Conservation (phyloP, 2,329 filamentous ascomycete species). For the Sporothrix brunneoviolacea region DNA sequence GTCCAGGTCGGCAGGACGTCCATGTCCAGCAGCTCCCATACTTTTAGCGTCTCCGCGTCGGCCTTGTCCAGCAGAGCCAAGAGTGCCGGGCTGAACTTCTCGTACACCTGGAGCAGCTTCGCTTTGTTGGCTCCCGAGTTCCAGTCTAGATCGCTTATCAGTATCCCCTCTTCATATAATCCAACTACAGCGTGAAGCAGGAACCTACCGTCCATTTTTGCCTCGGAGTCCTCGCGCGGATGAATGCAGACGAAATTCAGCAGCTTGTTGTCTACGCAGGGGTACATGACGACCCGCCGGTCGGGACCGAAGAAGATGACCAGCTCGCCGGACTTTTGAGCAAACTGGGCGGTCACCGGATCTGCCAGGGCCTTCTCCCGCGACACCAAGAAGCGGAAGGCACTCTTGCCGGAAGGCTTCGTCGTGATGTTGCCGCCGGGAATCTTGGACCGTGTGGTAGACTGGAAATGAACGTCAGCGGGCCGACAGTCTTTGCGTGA, state of each 20-base stretch:
- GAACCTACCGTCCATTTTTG: conserved; percentile 17
- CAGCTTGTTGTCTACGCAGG: conserved; percentile 35
- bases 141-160: no score
- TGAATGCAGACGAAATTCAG: conserved; percentile 49
- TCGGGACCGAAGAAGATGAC: conserved; percentile 36
- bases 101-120: conserved; percentile 32
- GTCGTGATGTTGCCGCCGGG: conserved; percentile 14
- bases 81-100: conserved; percentile 37
- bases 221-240: conserved; percentile 35
- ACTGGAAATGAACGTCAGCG: conserved; percentile 13
- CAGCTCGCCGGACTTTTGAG: conserved; percentile 25
- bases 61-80: conserved; percentile 35
- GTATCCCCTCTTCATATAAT: no score
- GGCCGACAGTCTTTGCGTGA: no score
- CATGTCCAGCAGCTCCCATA: conserved; percentile 59
- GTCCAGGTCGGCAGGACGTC: conserved; percentile 49
- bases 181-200: no score
- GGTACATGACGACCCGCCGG: conserved; percentile 41
- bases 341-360: conserved; percentile 28
- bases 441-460: conserved; percentile 24
- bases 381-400: conserved; percentile 50
- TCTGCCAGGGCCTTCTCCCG: conserved; percentile 28
- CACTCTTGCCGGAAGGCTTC: conserved; percentile 42
- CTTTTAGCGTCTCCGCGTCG: conserved; percentile 39
- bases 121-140: conserved; percentile 31